Evolutionary conservation across 2,329 filamentous ascomycete genomes (phyloP), one percentile per base, ranked within the genome.

Genomic region (Chrysoporthe puriensis): DNA sequence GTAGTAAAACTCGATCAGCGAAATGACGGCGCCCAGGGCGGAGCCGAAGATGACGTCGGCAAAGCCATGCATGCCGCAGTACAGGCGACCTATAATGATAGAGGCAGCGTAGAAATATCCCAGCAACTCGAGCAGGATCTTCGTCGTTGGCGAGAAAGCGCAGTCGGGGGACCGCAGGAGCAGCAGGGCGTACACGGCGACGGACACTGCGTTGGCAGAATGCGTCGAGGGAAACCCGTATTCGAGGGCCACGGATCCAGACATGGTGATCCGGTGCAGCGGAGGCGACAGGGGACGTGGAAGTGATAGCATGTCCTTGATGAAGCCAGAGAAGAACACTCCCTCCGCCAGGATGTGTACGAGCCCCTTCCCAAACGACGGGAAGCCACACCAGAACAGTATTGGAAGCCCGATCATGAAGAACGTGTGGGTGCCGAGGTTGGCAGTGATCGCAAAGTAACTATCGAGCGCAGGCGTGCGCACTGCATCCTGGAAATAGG

Each of bases 11-110:
- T 90, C 88, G 70, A 87, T 71, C 40, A 86, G 76, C 34, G 85
- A 85, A 71, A 90, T 86, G 63, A 86, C 79, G 13, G 89, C 90
- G 43, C 96, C 96, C 66, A 97, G 84, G 16, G 89, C 73, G 65
- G 91, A 93, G 7, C 96, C 96, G 66, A 96, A 79, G 16, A 96
- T 80, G 34, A 98, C 94, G 78, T 99, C 96, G 56, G 96, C 84
- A 79, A 98, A 97, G 13, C 96, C 96, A 79, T 99, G 96, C 96
- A 99, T 99, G 70, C 96, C 96, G 76, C 96, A 99, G 81, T 99
- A 98, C 46, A 99, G 83, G 26, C 96, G 89, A 6, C 96, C 96
- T 70, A 98, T 82, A 52, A 97, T 87, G 75, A 99, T 98, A 36
- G 95, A 97, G 14, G 88, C 81, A 44, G 92, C 93, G 76, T 98